Conservation (phyloP, 2,329 filamentous ascomycete genomes). For the Cordyceps tenuipes region DNA sequence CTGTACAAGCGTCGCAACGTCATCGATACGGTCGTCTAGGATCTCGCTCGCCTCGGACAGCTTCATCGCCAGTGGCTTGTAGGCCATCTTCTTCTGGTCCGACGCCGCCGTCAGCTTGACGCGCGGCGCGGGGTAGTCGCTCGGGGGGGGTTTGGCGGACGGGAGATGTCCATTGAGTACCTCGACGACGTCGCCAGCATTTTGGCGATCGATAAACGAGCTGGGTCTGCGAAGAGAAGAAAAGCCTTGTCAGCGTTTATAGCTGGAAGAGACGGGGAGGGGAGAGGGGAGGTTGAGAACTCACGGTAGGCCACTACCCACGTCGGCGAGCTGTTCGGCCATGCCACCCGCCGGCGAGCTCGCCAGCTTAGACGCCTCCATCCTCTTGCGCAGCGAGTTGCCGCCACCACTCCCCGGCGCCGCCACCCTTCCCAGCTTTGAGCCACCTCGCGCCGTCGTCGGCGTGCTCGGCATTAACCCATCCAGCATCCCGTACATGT, state of each 20-base stretch:
- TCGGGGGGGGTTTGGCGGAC: conserved; percentile 59
- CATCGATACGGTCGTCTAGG: conserved; percentile 90
- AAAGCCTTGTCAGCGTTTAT: not conserved
- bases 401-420: conserved; percentile 18
- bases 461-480: conserved; percentile 59
- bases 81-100: conserved; percentile 82
- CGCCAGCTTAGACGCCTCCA: conserved; percentile 21
- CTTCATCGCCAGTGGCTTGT: conserved; percentile 93
- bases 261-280: not conserved
- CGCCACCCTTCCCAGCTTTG: conserved; percentile 31
- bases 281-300: conserved; percentile 11
- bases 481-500: conserved; percentile 82
- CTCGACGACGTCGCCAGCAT: conserved; percentile 75
- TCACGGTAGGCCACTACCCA: conserved; percentile 22
- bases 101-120: conserved; percentile 80
- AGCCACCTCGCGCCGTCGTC: conserved; percentile 22
- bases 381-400: conserved; percentile 25
- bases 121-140: conserved; percentile 64
- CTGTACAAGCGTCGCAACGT: conserved; percentile 68
- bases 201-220: conserved; percentile 64
- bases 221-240: conserved; percentile 10
- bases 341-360: conserved; percentile 28
- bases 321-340: conserved; percentile 25
- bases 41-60: conserved; percentile 86
- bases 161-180: conserved; percentile 70